Evolutionary conservation across 1,284 basidiomycete genomes (phyloP).

Genomic region (Malassezia restricta): DNA sequence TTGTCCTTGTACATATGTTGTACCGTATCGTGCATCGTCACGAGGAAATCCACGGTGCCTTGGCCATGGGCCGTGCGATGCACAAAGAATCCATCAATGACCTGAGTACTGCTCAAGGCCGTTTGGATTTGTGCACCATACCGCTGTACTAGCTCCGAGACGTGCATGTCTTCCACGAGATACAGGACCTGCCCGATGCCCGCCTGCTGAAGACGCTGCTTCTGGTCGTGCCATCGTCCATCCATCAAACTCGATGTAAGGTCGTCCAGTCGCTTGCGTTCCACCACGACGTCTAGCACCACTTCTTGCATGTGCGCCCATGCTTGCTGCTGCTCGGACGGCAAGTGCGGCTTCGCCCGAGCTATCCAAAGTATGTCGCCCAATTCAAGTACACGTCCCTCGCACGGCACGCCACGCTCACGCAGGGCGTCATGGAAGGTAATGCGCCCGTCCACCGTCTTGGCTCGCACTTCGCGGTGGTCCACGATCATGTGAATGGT

Average conservation of each 20-base stretch:
- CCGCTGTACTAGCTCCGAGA: constrained; percentile 35
- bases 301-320: constrained; percentile 43
- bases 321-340: constrained; percentile 16
- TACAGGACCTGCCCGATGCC: constrained; percentile 51
- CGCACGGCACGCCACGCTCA: constrained; percentile 47
- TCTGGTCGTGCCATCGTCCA: constrained; percentile 53
- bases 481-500: constrained; percentile 52
- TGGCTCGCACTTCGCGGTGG: constrained; percentile 49
- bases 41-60: constrained; percentile 52
- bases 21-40: constrained; percentile 49
- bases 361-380: constrained; percentile 56
- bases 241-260: constrained; percentile 51
- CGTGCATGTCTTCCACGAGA: constrained; percentile 52
- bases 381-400: constrained; percentile 50
- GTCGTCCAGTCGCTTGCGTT: constrained; percentile 54
- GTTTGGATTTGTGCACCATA: constrained; percentile 46
- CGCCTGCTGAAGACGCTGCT: constrained; percentile 50
- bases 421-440: constrained; percentile 23
- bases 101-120: constrained; percentile 50
- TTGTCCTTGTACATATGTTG: constrained; percentile 34
- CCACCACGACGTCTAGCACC: constrained; percentile 53
- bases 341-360: constrained; percentile 36
- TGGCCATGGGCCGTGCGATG: constrained; percentile 50
- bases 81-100: constrained; percentile 53
- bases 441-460: constrained; percentile 9